phyloP scores from a whole-genome alignment of 331 rosid genomes.

The Pyrus hybrid region DNA sequence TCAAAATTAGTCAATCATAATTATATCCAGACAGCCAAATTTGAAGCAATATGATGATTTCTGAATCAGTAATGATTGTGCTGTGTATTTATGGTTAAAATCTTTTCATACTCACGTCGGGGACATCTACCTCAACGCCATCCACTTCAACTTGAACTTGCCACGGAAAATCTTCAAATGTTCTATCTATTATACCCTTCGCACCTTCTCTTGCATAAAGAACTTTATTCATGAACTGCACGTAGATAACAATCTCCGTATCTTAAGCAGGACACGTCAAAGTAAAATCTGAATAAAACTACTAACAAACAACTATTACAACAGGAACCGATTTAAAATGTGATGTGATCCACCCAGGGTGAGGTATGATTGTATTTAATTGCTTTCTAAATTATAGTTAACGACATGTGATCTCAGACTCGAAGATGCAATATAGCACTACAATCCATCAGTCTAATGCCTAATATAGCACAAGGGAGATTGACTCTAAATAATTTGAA shows the following conservation, averaged over 20 bases:
- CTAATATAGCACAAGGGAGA: background rate
- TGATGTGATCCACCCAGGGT: background rate
- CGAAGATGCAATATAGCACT: background rate
- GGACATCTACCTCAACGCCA: conserved; percentile 97
- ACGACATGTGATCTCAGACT: background rate
- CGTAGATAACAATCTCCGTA: conserved; percentile 3
- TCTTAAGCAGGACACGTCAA: background rate
- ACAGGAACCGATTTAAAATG: background rate
- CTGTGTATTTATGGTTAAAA: background rate
- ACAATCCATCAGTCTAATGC: background rate
- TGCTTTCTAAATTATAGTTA: background rate
- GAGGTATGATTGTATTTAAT: background rate
- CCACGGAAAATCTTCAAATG: conserved; percentile 92
- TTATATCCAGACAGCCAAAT: background rate
- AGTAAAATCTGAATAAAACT: background rate
- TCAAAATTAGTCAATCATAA: conserved; percentile 5
- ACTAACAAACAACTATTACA: background rate
- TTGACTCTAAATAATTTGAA: background rate
- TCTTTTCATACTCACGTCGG: conserved; percentile 59
- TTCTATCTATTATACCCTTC: conserved; percentile 90
- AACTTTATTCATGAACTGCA: conserved; percentile 99
- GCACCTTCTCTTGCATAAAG: conserved; percentile 99
- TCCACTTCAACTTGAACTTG: conserved; percentile 90
- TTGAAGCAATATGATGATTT: background rate
- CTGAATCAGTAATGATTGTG: background rate